These are phyloP conservation scores for Vitis hybrid DNA, from an alignment of 177 flowering plant species.

Conservation along the genomic window DNA sequence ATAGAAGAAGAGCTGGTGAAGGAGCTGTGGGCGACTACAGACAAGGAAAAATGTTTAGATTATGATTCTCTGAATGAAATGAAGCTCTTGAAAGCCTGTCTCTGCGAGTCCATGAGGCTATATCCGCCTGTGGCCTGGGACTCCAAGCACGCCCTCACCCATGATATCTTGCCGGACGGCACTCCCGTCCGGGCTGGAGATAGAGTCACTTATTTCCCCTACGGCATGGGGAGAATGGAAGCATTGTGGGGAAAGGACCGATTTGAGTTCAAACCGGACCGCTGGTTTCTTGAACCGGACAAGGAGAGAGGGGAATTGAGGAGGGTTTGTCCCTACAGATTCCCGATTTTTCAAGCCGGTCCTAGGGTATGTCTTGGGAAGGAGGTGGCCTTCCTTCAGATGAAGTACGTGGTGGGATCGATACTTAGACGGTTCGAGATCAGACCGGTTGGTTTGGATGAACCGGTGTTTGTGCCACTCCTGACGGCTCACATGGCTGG, in stretches of 20 bases:
- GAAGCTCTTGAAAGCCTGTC: slow-evolving; percentile 51
- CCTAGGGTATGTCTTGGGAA: slow-evolving; percentile 82
- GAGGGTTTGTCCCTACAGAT: slow-evolving; percentile 53
- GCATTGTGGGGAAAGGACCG: slow-evolving; percentile 77
- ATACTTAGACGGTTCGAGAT: slow-evolving; percentile 48
- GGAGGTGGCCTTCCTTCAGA: slow-evolving; percentile 78
- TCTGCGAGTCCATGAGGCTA: slow-evolving; percentile 78
- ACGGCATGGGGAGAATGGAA: slow-evolving; percentile 96
- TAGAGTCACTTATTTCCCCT: slow-evolving; percentile 80
- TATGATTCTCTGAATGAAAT: slow-evolving; percentile 53
- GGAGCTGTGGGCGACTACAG: slow-evolving; percentile 21
- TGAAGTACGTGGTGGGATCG: slow-evolving; percentile 69
- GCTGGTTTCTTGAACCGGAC: slow-evolving; percentile 55
- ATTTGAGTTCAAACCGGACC: slow-evolving; percentile 64
- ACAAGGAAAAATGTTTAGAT: not conserved
- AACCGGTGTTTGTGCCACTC: slow-evolving; percentile 62
- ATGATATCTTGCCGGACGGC: slow-evolving; percentile 78
- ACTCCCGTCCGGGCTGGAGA: slow-evolving; percentile 55
- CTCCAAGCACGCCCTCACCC: slow-evolving; percentile 67
- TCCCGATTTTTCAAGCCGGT: slow-evolving; percentile 82
- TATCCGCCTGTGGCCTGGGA: slow-evolving; percentile 94
- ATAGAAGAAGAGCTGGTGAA: slow-evolving; percentile 30
- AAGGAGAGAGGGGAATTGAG: slow-evolving; percentile 23
- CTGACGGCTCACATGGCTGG: slow-evolving; percentile 90
- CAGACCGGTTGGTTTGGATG: slow-evolving; percentile 30